Evolutionary conservation across 768 basidiomycete genomes (phyloP).

Genomic region (Gymnopilus junonius): DNA sequence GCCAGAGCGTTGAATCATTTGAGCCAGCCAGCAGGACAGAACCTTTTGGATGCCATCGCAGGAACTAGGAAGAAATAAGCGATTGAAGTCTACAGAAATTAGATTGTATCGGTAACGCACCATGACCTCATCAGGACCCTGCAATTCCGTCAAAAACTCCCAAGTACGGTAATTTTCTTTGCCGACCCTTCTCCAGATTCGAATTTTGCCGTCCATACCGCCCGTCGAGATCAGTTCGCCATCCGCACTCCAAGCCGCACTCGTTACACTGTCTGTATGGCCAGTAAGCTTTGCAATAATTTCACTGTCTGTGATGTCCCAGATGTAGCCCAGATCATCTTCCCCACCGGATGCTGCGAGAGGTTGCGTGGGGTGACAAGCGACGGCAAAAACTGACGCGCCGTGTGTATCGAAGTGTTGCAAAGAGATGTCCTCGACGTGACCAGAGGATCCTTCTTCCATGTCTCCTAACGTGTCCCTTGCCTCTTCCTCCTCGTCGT

Average conservation of each 20-base stretch:
- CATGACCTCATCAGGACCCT: constrained; percentile 95
- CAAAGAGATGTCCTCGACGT: constrained; percentile 63
- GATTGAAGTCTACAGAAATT: neutral
- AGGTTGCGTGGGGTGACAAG: constrained; percentile 81
- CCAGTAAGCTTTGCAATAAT: constrained; percentile 85
- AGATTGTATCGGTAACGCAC: constrained; percentile 52
- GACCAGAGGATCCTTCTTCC: constrained; percentile 42
- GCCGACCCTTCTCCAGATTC: constrained; percentile 89
- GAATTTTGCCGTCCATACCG: constrained; percentile 96
- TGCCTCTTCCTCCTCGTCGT: constrained; percentile 56
- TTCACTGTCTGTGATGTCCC: constrained; percentile 84
- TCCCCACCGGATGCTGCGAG: constrained; percentile 93
- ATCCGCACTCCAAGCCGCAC: constrained; percentile 79
- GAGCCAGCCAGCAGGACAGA: constrained; percentile 87
- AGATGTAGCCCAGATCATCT: constrained; percentile 94
- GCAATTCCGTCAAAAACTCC: constrained; percentile 94
- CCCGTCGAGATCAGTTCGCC: constrained; percentile 95
- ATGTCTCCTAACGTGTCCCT: constrained; percentile 46
- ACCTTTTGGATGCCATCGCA: constrained; percentile 97
- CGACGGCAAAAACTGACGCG: constrained; percentile 82
- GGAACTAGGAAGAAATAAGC: constrained; percentile 61
- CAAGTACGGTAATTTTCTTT: constrained; percentile 76
- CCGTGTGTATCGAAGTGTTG: constrained; percentile 72
- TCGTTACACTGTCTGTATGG: constrained; percentile 90
- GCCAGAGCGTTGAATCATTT: constrained; percentile 93